phyloP scores from a whole-genome alignment of 2,329 filamentous ascomycete species.

The Botrytis fragariae region DNA sequence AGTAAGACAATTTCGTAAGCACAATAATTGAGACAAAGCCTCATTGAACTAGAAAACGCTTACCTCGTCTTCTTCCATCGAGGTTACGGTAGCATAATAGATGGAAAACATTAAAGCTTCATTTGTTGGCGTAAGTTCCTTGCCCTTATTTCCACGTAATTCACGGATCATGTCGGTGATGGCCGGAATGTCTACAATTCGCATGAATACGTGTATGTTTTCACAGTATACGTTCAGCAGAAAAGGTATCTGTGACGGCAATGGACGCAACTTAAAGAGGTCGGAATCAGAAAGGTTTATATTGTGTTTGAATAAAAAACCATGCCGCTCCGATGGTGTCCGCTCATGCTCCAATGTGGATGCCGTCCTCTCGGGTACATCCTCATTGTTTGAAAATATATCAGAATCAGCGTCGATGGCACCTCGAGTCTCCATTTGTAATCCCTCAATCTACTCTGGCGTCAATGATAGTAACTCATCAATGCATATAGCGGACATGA shows the following conservation, averaged over 20 bases:
- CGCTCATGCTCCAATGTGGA: slow-evolving; percentile 44
- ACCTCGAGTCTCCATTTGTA: slow-evolving; percentile 43
- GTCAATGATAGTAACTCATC: slow-evolving; percentile 27
- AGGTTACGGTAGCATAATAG: slow-evolving; percentile 54
- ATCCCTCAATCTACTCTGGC: slow-evolving; percentile 43
- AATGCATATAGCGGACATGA: slow-evolving; percentile 6
- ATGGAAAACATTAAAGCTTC: slow-evolving; percentile 57
- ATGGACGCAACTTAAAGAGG: slow-evolving; percentile 46
- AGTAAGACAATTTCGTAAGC: neutral
- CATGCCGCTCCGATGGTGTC: slow-evolving; percentile 47
- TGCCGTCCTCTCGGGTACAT: slow-evolving; percentile 34
- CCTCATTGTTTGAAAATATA: slow-evolving; percentile 43
- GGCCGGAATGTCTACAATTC: slow-evolving; percentile 48
- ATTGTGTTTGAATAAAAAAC: slow-evolving; percentile 52
- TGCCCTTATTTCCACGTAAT: slow-evolving; percentile 37
- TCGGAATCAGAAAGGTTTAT: slow-evolving; percentile 37
- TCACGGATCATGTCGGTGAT: slow-evolving; percentile 42
- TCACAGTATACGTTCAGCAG: slow-evolving; percentile 50
- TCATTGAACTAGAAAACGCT: slow-evolving; percentile 25
- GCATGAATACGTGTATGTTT: slow-evolving; percentile 49
- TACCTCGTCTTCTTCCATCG: slow-evolving; percentile 58
- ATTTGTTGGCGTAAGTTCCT: slow-evolving; percentile 43
- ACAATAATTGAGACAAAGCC: neutral
- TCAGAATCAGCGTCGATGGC: slow-evolving; percentile 34
- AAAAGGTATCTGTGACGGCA: slow-evolving; percentile 55